Evolutionary conservation across 1,284 basidiomycete genomes (phyloP).

Genomic region (Pascua guehoae): DNA sequence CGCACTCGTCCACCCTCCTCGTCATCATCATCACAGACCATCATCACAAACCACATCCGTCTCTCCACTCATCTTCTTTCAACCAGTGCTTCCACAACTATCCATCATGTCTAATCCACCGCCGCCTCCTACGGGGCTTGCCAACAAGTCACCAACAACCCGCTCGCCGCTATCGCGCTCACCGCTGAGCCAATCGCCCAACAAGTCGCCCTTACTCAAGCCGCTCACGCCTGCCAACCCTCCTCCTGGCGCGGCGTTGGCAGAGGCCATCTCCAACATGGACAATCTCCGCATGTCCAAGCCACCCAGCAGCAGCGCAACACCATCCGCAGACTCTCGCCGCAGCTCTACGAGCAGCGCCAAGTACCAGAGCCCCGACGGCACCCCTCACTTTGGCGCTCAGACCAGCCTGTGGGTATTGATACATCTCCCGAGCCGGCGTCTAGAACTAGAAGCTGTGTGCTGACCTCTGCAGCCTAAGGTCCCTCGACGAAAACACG

Average conservation of each 20-base stretch:
- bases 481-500: slow-evolving; percentile 46
- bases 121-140: slow-evolving; percentile 6
- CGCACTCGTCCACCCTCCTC: too few species aligned
- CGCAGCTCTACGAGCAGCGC: slow-evolving; percentile 1
- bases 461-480: slow-evolving; percentile 27
- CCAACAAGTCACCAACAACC: slow-evolving; percentile 1
- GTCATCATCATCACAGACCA: too few species aligned
- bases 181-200: slow-evolving; percentile 15
- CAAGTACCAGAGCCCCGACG: slow-evolving; percentile 29
- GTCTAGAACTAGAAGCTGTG: background rate
- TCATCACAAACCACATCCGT: too few species aligned
- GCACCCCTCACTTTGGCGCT: slow-evolving; percentile 50
- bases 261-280: slow-evolving; percentile 44
- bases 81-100: background rate
- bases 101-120: slow-evolving; percentile 32
- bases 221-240: slow-evolving; percentile 8
- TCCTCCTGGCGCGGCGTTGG: slow-evolving; percentile 32
- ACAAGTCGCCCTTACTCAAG: slow-evolving; percentile 11
- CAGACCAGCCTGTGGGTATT: slow-evolving; percentile 41
- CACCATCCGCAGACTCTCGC: slow-evolving; percentile 1
- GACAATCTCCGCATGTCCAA: slow-evolving; percentile 37
- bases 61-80: background rate
- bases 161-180: background rate
- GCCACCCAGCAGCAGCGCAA: slow-evolving; percentile 17
- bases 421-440: too few species aligned